Evolutionary conservation across 495 filamentous ascomycete genomes (phyloP).

Genomic region (Daldinia loculata): DNA sequence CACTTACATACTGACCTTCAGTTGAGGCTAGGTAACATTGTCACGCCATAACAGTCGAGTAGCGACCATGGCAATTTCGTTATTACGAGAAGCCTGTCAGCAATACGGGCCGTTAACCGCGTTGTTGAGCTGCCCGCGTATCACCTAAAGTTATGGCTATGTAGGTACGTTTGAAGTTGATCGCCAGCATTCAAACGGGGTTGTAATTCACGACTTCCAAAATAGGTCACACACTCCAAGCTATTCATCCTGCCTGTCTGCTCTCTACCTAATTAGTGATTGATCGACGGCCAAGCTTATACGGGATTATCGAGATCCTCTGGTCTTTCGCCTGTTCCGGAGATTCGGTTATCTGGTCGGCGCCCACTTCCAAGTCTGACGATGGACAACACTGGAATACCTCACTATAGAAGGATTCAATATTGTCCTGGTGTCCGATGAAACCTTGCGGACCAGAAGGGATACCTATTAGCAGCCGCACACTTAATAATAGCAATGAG

Average conservation of each 20-base stretch:
- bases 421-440: constrained; percentile 22
- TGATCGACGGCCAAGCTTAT: constrained; percentile 21
- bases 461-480: constrained; percentile 20
- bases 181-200: constrained; percentile 16
- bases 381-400: constrained; percentile 18
- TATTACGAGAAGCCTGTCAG: constrained; percentile 21
- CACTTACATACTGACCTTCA: constrained; percentile 13
- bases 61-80: constrained; percentile 6
- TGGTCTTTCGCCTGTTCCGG: constrained; percentile 13
- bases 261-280: background rate
- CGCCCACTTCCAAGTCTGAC: constrained; percentile 8
- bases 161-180: constrained; percentile 16
- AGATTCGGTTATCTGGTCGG: constrained; percentile 32
- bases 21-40: constrained; percentile 19
- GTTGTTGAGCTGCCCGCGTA: constrained; percentile 14
- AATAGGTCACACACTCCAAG: background rate
- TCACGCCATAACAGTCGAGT: constrained; percentile 11
- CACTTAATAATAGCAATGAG: constrained; percentile 24
- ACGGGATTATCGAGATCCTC: constrained; percentile 21
- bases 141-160: constrained; percentile 1
- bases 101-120: constrained; percentile 17
- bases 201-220: constrained; percentile 2
- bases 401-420: constrained; percentile 24
- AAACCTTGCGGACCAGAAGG: constrained; percentile 31
- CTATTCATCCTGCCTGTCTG: background rate